These are phyloP conservation scores for Breynia disticha DNA, from an alignment of 441 rosid genomes.

Conservation along the genomic window DNA sequence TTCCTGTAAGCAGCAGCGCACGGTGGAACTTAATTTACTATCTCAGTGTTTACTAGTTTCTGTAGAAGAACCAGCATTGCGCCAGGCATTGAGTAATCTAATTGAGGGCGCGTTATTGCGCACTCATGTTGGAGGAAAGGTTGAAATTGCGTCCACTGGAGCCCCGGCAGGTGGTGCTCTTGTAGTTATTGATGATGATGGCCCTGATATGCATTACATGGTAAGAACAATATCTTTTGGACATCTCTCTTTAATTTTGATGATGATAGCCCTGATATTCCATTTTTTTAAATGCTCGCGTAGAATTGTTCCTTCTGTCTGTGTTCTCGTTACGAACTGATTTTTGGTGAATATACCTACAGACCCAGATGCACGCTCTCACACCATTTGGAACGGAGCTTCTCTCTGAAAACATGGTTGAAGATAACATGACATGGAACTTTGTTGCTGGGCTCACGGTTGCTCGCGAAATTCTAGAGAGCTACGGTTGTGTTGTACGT, in stretches of 20 bases:
- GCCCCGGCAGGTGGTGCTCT: slow-evolving; percentile 86
- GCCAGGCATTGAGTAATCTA: slow-evolving; percentile 84
- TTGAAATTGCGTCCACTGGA: slow-evolving; percentile 50
- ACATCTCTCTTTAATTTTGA: slow-evolving; percentile 4
- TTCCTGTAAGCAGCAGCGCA: slow-evolving; percentile 58
- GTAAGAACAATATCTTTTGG: slow-evolving; percentile 24
- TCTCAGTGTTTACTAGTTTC: slow-evolving; percentile 57
- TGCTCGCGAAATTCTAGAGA: slow-evolving; percentile 84
- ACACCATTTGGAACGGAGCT: slow-evolving; percentile 80
- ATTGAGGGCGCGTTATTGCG: slow-evolving; percentile 92
- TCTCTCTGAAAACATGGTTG: slow-evolving; percentile 55
- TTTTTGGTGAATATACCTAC: slow-evolving; percentile 22
- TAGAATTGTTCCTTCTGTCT: too few species aligned
- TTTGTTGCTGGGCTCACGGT: slow-evolving; percentile 81
- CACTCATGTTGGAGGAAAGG: slow-evolving; percentile 68
- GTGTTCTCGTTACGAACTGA: neutral
- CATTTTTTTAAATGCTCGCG: too few species aligned
- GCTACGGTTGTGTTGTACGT: slow-evolving; percentile 74
- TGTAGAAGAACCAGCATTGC: slow-evolving; percentile 70
- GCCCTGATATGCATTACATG: slow-evolving; percentile 94
- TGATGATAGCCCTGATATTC: too few species aligned
- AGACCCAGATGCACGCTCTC: slow-evolving; percentile 82
- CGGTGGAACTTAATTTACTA: slow-evolving; percentile 42
- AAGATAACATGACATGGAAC: slow-evolving; percentile 98
- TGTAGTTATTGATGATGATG: slow-evolving; percentile 75